Conservation (phyloP, 1,284 basidiomycete species). For the Moniliophthora roreri region DNA sequence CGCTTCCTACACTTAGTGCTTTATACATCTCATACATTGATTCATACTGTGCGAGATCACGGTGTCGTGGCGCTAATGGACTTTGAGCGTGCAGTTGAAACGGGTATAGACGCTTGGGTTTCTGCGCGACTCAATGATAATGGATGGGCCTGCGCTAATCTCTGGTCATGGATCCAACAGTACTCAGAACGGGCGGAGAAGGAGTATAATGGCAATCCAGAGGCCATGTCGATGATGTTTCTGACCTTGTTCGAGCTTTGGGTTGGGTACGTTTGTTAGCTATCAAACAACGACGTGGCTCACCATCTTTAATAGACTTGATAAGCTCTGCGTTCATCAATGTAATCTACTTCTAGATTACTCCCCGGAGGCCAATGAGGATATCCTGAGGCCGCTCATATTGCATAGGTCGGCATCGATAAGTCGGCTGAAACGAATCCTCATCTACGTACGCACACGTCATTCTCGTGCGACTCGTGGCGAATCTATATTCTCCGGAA, state of each 20-base stretch:
- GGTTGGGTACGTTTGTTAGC: not conserved
- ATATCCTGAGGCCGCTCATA: conserved; percentile 37
- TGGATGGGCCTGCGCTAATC: not conserved
- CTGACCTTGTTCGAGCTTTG: conserved; percentile 13
- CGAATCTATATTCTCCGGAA: conserved; percentile 8
- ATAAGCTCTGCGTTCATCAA: conserved; percentile 31
- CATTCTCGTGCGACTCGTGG: conserved; percentile 12
- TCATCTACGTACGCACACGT: conserved; percentile 31
- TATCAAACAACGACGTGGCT: not conserved
- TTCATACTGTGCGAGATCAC: not conserved
- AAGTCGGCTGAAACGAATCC: conserved; percentile 23
- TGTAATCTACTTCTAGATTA: conserved; percentile 39
- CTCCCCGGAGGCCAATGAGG: conserved; percentile 40
- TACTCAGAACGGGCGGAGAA: conserved; percentile 28
- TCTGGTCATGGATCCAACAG: conserved; percentile 24
- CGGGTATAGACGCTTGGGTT: not conserved
- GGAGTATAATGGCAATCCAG: conserved; percentile 34
- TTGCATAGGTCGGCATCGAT: conserved; percentile 30
- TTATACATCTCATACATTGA: not conserved
- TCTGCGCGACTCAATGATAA: not conserved
- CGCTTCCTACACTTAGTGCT: no score
- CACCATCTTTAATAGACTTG: conserved; percentile 27
- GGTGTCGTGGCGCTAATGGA: not conserved
- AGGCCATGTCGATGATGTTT: conserved; percentile 44
- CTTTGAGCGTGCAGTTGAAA: conserved; percentile 4